A percentile compares a stretch with the other conserved stretches of the same genome.
phyloP scores from a whole-genome alignment of 2,329 filamentous ascomycete genomes.

The Fusarium tanahbumbuense region DNA sequence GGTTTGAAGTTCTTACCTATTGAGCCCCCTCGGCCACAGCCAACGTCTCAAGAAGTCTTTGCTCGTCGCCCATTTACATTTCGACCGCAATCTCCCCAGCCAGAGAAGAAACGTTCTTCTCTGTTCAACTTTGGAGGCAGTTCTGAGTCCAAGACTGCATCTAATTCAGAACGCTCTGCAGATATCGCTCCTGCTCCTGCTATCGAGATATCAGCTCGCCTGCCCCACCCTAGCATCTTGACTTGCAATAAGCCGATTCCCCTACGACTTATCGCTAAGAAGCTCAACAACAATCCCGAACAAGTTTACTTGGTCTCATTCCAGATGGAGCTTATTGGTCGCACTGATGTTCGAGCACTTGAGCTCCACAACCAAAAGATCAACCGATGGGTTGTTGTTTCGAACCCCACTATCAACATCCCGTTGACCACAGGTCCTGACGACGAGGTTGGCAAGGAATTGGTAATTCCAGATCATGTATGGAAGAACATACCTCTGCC shows the following conservation, averaged over 20 bases:
- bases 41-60: slow-evolving; percentile 81
- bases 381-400: slow-evolving; percentile 80
- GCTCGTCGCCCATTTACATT: slow-evolving; percentile 78
- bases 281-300: slow-evolving; percentile 75
- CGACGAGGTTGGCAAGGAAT: slow-evolving; percentile 72
- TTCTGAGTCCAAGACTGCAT: slow-evolving; percentile 44
- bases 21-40: slow-evolving; percentile 80
- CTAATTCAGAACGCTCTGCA: slow-evolving; percentile 48
- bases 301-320: slow-evolving; percentile 80
- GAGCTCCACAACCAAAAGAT: slow-evolving; percentile 77
- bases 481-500: slow-evolving; percentile 82
- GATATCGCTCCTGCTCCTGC: slow-evolving; percentile 63
- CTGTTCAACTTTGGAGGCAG: slow-evolving; percentile 64
- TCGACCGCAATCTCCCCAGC: slow-evolving; percentile 53
- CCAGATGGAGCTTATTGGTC: slow-evolving; percentile 83
- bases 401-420: slow-evolving; percentile 76
- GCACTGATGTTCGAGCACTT: slow-evolving; percentile 82
- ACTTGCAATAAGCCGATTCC: slow-evolving; percentile 91
- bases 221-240: slow-evolving; percentile 88
- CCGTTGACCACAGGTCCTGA: slow-evolving; percentile 70
- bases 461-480: slow-evolving; percentile 74
- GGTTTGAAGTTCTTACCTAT: slow-evolving; percentile 92
- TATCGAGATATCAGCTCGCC: slow-evolving; percentile 79
- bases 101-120: slow-evolving; percentile 65
- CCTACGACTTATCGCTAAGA: slow-evolving; percentile 82